Percentiles rank a stretch among this genome's conserved stretches.
Evolutionary conservation across 352 stramenopile genomes (phyloP).

Genomic region (Phytophthora cactorum): DNA sequence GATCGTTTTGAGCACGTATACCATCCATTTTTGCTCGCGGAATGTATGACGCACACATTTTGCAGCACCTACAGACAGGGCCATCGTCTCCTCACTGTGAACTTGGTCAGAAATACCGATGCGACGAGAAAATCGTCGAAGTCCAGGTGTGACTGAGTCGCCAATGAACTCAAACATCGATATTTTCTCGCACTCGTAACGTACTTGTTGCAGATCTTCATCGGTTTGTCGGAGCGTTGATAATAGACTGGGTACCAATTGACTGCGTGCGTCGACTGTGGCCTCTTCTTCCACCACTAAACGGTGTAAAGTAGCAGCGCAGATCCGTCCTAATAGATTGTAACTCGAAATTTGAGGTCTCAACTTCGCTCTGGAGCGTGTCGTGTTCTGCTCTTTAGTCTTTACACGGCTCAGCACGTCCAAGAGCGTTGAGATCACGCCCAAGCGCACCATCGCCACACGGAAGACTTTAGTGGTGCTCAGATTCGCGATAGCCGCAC

Average conservation of each 20-base stretch:
- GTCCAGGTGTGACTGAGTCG: not conserved
- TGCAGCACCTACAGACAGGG: not conserved
- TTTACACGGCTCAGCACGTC: conserved; percentile 38
- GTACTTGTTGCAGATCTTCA: conserved; percentile 72
- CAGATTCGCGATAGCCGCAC: conserved; percentile 70
- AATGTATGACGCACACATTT: conserved; percentile 62
- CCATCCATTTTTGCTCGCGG: conserved; percentile 71
- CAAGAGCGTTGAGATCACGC: conserved; percentile 61
- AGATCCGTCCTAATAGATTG: conserved; percentile 49
- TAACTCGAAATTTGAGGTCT: conserved; percentile 10
- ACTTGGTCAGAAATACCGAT: not conserved
- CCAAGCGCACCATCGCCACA: conserved; percentile 56
- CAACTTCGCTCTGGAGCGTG: conserved; percentile 9
- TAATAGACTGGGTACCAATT: conserved; percentile 64
- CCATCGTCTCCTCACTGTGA: not conserved
- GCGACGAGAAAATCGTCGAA: not conserved
- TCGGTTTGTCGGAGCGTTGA: conserved; percentile 61
- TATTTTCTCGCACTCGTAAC: conserved; percentile 36
- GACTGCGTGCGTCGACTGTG: conserved; percentile 35
- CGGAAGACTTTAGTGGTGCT: conserved; percentile 70
- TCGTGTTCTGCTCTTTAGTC: conserved; percentile 10
- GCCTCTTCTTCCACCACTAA: conserved; percentile 68
- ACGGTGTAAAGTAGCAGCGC: conserved; percentile 72
- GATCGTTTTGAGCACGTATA: conserved; percentile 73
- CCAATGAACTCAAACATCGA: conserved; percentile 44